Conservation (phyloP, 805 yeast genomes). For the Kregervanrija pseudodelftensis region DNA sequence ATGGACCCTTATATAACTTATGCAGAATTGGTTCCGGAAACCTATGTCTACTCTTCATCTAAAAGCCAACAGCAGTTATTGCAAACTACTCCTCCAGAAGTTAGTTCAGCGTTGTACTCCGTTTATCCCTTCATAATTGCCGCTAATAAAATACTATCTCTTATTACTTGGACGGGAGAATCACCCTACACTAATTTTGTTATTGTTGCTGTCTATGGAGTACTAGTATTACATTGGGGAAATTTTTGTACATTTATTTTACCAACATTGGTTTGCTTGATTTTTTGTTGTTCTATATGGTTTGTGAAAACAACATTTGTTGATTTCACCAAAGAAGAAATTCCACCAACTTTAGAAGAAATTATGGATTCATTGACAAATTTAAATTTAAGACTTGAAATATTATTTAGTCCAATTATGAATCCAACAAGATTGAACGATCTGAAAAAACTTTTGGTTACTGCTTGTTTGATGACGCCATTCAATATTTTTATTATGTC, state of each 20-base stretch:
- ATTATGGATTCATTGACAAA: constrained; percentile 41
- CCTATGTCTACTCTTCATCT: constrained; percentile 11
- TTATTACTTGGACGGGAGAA: constrained; percentile 50
- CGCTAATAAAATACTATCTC: constrained; percentile 36
- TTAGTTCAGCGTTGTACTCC: constrained; percentile 40
- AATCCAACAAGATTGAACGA: constrained; percentile 10
- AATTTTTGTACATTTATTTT: constrained; percentile 28
- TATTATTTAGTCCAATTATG: constrained; percentile 25
- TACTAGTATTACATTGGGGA: constrained; percentile 38
- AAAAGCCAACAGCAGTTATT: constrained; percentile 12
- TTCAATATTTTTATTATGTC: constrained; percentile 33
- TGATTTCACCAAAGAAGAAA: constrained; percentile 25
- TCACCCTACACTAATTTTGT: constrained; percentile 41
- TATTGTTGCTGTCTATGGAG: constrained; percentile 31
- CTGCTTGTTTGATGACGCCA: constrained; percentile 35
- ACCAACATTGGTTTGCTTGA: constrained; percentile 33
- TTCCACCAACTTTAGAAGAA: constrained; percentile 46
- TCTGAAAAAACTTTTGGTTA: constrained; percentile 17
- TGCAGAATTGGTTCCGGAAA: constrained; percentile 18
- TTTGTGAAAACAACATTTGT: constrained; percentile 33
- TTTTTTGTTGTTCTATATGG: constrained; percentile 39
- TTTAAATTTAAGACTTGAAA: constrained; percentile 34
- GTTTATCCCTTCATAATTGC: constrained; percentile 41
- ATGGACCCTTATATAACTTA: background rate
- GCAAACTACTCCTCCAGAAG: constrained; percentile 29